These are phyloP conservation scores for Schwanniomyces yamadae DNA, from an alignment of 805 yeast species.

Conservation along the genomic window DNA sequence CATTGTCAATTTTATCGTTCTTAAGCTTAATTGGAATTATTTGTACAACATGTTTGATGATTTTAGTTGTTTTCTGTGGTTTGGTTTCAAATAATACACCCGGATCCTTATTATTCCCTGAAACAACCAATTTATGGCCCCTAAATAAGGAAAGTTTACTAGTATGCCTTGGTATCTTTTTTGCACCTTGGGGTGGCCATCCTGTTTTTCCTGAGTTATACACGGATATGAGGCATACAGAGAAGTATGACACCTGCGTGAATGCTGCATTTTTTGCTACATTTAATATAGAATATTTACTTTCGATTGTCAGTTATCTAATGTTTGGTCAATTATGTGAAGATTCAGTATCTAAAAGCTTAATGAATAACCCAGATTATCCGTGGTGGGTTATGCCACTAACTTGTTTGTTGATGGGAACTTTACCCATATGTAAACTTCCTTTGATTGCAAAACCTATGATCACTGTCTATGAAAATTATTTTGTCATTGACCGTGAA, in stretches of 20 bases:
- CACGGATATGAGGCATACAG: constrained; percentile 69
- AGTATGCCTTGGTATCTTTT: constrained; percentile 60
- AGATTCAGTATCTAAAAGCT: constrained; percentile 77
- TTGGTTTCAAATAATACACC: constrained; percentile 38
- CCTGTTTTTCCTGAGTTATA: constrained; percentile 75
- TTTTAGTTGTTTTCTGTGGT: constrained; percentile 50
- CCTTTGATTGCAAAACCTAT: constrained; percentile 41
- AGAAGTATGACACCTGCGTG: constrained; percentile 53
- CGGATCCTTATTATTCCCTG: constrained; percentile 54
- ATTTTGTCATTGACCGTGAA: constrained; percentile 13
- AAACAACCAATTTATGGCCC: constrained; percentile 40
- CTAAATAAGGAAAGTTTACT: constrained; percentile 33
- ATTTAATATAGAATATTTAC: constrained; percentile 53
- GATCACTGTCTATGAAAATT: constrained; percentile 35
- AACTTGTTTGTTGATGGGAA: constrained; percentile 33
- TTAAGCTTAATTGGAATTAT: constrained; percentile 57
- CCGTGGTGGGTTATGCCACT: constrained; percentile 52
- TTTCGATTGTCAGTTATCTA: constrained; percentile 66
- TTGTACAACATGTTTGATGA: constrained; percentile 51
- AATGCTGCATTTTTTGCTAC: constrained; percentile 59
- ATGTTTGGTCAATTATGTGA: constrained; percentile 75
- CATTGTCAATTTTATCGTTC: constrained; percentile 53
- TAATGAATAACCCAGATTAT: constrained; percentile 64
- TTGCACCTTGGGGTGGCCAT: constrained; percentile 87
- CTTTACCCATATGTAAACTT: constrained; percentile 41